Percentiles rank a stretch among this genome's conserved stretches.
Conservation (phyloP, 352 stramenopile genomes). For the Phytophthora pluvialis region DNA sequence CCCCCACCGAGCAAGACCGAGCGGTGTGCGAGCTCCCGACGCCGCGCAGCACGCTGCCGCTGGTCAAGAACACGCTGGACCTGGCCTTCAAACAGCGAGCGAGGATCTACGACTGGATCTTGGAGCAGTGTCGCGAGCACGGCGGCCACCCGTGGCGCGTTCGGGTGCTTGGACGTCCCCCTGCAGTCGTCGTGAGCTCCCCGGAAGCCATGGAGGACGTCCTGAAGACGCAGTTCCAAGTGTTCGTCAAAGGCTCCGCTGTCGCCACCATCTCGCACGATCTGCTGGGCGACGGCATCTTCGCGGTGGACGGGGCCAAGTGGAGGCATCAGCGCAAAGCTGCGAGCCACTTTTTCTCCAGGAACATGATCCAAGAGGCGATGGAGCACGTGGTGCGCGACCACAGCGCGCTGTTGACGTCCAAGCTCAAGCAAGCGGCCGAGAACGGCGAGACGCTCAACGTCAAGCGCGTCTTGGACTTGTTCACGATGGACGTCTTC, state of each 20-base stretch:
- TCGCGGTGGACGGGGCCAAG: constrained; percentile 60
- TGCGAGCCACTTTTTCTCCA: constrained; percentile 90
- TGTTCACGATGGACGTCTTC: constrained; percentile 78
- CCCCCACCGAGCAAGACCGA: constrained; percentile 32
- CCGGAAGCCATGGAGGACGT: constrained; percentile 60
- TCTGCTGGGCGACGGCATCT: constrained; percentile 82
- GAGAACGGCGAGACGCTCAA: constrained; percentile 35
- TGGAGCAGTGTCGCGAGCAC: constrained; percentile 53
- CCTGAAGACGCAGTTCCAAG: constrained; percentile 72
- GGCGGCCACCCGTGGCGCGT: constrained; percentile 52
- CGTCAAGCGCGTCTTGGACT: constrained; percentile 59
- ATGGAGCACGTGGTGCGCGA: constrained; percentile 60
- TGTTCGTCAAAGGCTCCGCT: constrained; percentile 68
- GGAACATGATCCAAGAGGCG: constrained; percentile 54
- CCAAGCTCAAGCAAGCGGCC: constrained; percentile 27
- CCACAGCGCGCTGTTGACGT: constrained; percentile 37
- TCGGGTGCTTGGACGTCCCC: constrained; percentile 40
- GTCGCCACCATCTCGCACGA: constrained; percentile 48
- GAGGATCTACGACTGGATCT: constrained; percentile 67
- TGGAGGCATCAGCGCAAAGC: constrained; percentile 86
- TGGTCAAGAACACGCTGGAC: constrained; percentile 68
- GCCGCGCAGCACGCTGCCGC: constrained; percentile 51
- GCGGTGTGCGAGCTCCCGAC: constrained; percentile 43
- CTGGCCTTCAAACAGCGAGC: constrained; percentile 45
- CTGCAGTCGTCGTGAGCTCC: constrained; percentile 48